phyloP scores from a whole-genome alignment of 2,329 filamentous ascomycete genomes.

The Fusarium pseudocircinatum region DNA sequence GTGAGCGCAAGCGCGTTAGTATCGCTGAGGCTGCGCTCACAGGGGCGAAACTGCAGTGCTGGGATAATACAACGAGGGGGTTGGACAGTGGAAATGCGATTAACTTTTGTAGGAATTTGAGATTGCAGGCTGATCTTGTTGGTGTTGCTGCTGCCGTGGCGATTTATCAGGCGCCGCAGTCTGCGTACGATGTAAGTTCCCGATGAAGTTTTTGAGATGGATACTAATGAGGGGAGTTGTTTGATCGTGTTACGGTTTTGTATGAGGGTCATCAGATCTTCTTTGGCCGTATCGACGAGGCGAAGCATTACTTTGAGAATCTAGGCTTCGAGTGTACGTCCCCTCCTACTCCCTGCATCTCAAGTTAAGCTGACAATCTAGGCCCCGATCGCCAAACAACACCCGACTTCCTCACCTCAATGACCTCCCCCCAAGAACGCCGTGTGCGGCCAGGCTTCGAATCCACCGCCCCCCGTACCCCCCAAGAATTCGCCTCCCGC shows the following conservation, averaged over 20 bases:
- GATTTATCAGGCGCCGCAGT: slow-evolving; percentile 71
- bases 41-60: slow-evolving; percentile 44
- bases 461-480: slow-evolving; percentile 47
- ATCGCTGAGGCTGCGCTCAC: slow-evolving; percentile 72
- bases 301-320: slow-evolving; percentile 69
- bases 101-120: slow-evolving; percentile 41
- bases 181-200: slow-evolving; percentile 59
- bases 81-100: slow-evolving; percentile 45
- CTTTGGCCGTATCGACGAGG: slow-evolving; percentile 67
- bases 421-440: slow-evolving; percentile 54
- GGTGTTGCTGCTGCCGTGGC: slow-evolving; percentile 43
- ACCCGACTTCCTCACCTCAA: slow-evolving; percentile 49
- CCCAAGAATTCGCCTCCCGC: slow-evolving; percentile 49
- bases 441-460: slow-evolving; percentile 46
- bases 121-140: slow-evolving; percentile 42
- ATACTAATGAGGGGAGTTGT: slow-evolving; percentile 59
- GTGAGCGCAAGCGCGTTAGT: slow-evolving; percentile 80
- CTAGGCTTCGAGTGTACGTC: slow-evolving; percentile 40
- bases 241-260: slow-evolving; percentile 74
- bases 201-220: no score
- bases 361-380: not conserved
- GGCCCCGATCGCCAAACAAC: slow-evolving; percentile 42
- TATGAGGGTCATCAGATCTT: slow-evolving; percentile 76
- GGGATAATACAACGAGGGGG: slow-evolving; percentile 46
- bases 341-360: fast-evolving